Base-by-base conservation (phyloP, 345 rosid species). In the Syzygium oleosum region DNA sequence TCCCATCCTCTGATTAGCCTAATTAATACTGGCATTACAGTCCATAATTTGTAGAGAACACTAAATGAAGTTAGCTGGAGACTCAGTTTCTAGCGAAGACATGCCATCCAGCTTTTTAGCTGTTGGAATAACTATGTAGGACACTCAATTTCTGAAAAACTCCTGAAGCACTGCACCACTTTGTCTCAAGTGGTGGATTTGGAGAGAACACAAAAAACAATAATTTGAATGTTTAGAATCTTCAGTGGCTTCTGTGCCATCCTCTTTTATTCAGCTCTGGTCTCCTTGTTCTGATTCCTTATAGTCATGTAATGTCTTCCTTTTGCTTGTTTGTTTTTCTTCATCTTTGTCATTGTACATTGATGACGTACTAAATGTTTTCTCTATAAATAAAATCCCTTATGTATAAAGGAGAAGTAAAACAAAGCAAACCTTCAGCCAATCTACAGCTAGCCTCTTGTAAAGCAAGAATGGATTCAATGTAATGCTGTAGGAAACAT, bases 391-490 rank as follows among this genome's bases (percentile, higher is more conserved):
- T 29, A 34, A 46, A 85, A 56, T 56, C 38, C 51, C 79, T 34
- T 52, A 84, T 17, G 25, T 9, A 17, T n/a, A 23, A 51, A 85
- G 86, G 25, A 59, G 77, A 85, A 85, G 58, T 51, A 52, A 14
- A 46, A 61, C 46, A 56, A 46, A 85, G 51, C 59, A 85, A 88
- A 95, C 99, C 99, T 93, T 92, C 89, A 78, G 98, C 88, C 73
- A 92, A 65, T 90, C 88, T 92, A 89, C 88, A 77, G 91, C 98
- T 95, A 90, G 95, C 95, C 85, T 95, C 98, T 89, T 98, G 99
- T 88, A 98, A 98, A 91, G 98, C 98, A 91, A 95, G 89, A 90
- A 98, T 92, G 54, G 88, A 88, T 92, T 96, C 99, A 87, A 98
- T 95, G 88, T 98, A 98, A 25, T 91, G 92, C 91, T 95, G 97